Conservation (phyloP, 225 moss, liverwort and hornwort genomes). For the Physcomitrellopsis africana region DNA sequence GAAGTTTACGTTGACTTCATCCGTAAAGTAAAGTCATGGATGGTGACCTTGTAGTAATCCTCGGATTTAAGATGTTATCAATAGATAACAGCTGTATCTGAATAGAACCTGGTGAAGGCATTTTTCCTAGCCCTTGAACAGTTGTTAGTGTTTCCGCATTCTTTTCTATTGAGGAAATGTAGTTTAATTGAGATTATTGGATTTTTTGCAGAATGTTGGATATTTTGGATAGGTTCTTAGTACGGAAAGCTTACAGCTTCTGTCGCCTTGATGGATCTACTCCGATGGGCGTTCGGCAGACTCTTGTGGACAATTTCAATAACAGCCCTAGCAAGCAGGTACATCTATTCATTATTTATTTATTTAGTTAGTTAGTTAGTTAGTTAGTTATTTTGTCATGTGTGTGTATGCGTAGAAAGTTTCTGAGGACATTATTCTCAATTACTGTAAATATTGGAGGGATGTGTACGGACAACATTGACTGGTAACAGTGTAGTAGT, state of each 20-base stretch:
- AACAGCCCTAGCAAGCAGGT: constrained; percentile 91
- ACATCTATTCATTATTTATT: neutral
- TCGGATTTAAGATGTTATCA: constrained; percentile 11
- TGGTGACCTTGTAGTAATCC: neutral
- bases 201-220: constrained; percentile 79
- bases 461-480: constrained; percentile 9
- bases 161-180: neutral
- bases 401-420: constrained; percentile 8
- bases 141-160: neutral
- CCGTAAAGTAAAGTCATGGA: too few relatives aligned
- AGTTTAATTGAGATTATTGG: constrained; percentile 1
- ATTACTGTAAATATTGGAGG: neutral
- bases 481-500: neutral
- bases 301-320: constrained; percentile 91
- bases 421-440: neutral
- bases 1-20: neutral
- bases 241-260: constrained; percentile 78
- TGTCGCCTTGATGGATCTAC: constrained; percentile 86
- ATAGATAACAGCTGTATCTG: neutral
- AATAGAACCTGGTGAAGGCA: neutral
- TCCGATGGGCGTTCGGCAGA: constrained; percentile 74
- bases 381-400: constrained; percentile 1
- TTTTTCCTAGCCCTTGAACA: neutral
- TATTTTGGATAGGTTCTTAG: constrained; percentile 83
- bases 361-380: neutral